A percentile compares a stretch with the other conserved stretches of the same genome.
phyloP scores from a whole-genome alignment of 768 basidiomycete species.

The Xerocomellus dryophilus region DNA sequence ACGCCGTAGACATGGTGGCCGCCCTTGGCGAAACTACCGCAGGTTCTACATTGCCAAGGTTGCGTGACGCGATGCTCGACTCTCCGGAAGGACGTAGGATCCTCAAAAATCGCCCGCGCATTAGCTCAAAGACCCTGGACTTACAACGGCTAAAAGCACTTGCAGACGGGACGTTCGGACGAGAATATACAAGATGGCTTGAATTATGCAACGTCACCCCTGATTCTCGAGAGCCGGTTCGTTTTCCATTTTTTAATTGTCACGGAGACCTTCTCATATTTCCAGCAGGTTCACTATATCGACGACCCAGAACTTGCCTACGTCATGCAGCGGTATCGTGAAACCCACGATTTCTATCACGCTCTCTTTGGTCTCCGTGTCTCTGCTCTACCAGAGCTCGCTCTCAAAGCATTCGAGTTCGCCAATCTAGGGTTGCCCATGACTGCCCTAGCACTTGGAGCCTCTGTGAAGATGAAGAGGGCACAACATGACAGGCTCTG shows the following conservation, averaged over 20 bases:
- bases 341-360: slow-evolving; percentile 98
- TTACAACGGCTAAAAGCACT: slow-evolving; percentile 62
- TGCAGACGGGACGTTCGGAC: slow-evolving; percentile 80
- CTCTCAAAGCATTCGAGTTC: slow-evolving; percentile 93
- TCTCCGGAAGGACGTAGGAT: slow-evolving; percentile 82
- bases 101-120: slow-evolving; percentile 76
- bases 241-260: slow-evolving; percentile 19
- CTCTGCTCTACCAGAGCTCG: slow-evolving; percentile 85
- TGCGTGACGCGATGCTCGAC: slow-evolving; percentile 75
- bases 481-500: slow-evolving; percentile 57
- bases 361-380: slow-evolving; percentile 87
- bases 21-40: slow-evolving; percentile 92
- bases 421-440: slow-evolving; percentile 90
- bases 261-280: not conserved
- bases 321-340: slow-evolving; percentile 96
- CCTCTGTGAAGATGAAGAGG: slow-evolving; percentile 33
- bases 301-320: slow-evolving; percentile 95
- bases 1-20: slow-evolving; percentile 84
- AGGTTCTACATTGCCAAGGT: slow-evolving; percentile 66
- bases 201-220: slow-evolving; percentile 85
- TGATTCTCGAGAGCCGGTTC: slow-evolving; percentile 87
- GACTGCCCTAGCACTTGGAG: slow-evolving; percentile 71
- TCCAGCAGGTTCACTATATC: slow-evolving; percentile 82
- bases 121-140: slow-evolving; percentile 75
- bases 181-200: slow-evolving; percentile 87